Evolutionary conservation across 352 stramenopile genomes (phyloP).

Genomic region (Globisporangium camurandrum): DNA sequence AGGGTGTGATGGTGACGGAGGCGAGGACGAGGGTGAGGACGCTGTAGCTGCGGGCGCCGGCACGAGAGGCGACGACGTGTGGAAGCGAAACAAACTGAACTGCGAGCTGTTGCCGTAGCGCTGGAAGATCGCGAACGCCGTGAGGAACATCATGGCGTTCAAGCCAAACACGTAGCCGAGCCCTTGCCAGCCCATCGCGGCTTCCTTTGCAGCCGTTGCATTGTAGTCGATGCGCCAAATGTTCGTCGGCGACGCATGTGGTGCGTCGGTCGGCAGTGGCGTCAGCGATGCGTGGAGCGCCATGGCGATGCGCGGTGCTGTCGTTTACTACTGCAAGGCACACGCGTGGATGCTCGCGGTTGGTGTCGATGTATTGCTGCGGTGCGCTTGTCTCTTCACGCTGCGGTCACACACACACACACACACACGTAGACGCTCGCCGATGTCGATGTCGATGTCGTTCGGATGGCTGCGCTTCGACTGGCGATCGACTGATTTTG

Average conservation of each 20-base stretch:
- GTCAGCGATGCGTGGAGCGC: not conserved
- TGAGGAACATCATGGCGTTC: conserved; percentile 60
- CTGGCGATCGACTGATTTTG: too few species aligned
- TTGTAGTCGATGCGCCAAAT: conserved; percentile 83
- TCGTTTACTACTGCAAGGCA: not conserved
- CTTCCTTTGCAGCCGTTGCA: conserved; percentile 59
- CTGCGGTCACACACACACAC: too few species aligned
- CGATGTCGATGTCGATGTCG: too few species aligned
- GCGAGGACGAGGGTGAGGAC: too few species aligned
- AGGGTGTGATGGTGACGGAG: too few species aligned
- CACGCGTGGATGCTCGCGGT: too few species aligned
- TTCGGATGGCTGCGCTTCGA: too few species aligned
- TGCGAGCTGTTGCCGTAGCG: conserved; percentile 48
- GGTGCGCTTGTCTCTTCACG: too few species aligned
- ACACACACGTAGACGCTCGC: too few species aligned
- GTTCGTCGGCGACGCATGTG: conserved; percentile 29
- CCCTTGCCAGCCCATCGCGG: conserved; percentile 71
- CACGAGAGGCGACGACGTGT: conserved; percentile 35
- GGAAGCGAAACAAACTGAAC: conserved; percentile 71
- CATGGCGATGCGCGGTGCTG: not conserved
- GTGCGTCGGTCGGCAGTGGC: conserved; percentile 8
- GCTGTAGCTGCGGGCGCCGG: too few species aligned
- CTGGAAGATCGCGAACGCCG: conserved; percentile 66
- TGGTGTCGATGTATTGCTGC: too few species aligned
- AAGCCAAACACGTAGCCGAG: conserved; percentile 70